These are phyloP conservation scores for Kwoniella newhampshirensis DNA, from an alignment of 768 basidiomycete species.

Conservation along the genomic window DNA sequence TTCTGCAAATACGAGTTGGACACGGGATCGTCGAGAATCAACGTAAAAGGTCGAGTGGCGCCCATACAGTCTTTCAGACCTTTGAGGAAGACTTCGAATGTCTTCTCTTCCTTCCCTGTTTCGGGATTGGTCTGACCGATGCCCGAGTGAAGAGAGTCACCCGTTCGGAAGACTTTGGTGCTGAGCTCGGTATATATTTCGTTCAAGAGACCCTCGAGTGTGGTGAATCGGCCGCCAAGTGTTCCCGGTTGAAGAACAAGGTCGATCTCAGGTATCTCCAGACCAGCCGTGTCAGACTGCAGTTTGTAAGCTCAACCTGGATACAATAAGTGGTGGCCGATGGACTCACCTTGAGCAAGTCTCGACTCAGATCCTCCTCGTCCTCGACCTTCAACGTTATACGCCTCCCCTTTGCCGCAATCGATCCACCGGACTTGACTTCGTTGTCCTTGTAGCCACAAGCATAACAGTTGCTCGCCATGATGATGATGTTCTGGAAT, in stretches of 20 bases:
- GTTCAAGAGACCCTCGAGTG: conserved; percentile 88
- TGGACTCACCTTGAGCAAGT: conserved; percentile 80
- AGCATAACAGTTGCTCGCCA: conserved; percentile 93
- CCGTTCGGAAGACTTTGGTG: conserved; percentile 75
- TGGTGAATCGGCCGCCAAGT: conserved; percentile 95
- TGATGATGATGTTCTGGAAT: conserved; percentile 86
- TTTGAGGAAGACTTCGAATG: conserved; percentile 74
- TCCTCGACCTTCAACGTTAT: conserved; percentile 90
- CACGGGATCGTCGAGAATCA: conserved; percentile 92
- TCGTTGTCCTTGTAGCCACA: conserved; percentile 98
- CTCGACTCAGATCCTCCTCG: conserved; percentile 83
- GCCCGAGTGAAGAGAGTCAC: conserved; percentile 51
- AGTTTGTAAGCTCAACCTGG: not conserved
- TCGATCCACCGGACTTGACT: conserved; percentile 89
- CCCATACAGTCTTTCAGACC: conserved; percentile 63
- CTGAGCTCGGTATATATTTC: conserved; percentile 94
- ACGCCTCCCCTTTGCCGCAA: conserved; percentile 79
- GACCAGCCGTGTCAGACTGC: conserved; percentile 88
- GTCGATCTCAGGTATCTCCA: conserved; percentile 91
- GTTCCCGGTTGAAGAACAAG: conserved; percentile 88
- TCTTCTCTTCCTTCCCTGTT: conserved; percentile 55
- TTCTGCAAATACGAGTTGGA: conserved; percentile 96
- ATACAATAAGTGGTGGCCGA: not conserved
- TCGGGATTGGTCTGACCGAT: conserved; percentile 49
- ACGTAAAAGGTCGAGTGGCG: conserved; percentile 76